Conservation (phyloP, 805 yeast genomes). For the Monosporozyma aquatica region DNA sequence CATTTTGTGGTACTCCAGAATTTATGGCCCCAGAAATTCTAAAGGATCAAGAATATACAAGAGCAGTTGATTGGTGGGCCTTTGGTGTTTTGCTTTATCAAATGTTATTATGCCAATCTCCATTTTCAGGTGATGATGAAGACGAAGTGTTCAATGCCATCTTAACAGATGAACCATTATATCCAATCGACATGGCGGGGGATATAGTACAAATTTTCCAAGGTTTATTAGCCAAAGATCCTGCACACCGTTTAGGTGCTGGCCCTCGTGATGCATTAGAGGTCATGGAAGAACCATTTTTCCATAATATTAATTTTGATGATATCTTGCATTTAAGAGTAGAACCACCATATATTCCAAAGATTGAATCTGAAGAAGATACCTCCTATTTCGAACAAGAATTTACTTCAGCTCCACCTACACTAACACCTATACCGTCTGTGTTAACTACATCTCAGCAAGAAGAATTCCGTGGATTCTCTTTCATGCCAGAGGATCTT, state of each 20-base stretch:
- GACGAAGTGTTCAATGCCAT: slow-evolving; percentile 97
- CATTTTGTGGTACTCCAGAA: slow-evolving; percentile 99
- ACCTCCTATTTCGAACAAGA: slow-evolving; percentile 90
- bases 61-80: slow-evolving; percentile 99
- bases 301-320: slow-evolving; percentile 81
- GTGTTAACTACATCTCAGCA: slow-evolving; percentile 79
- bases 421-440: slow-evolving; percentile 89
- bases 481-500: slow-evolving; percentile 64
- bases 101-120: slow-evolving; percentile 93
- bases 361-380: slow-evolving; percentile 78
- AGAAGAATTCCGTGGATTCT: slow-evolving; percentile 95
- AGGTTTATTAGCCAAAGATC: slow-evolving; percentile 84
- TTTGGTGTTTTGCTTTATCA: slow-evolving; percentile 94
- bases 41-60: slow-evolving; percentile 83
- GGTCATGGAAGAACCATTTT: slow-evolving; percentile 92
- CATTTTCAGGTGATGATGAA: slow-evolving; percentile 94
- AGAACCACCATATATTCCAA: slow-evolving; percentile 86
- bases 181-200: slow-evolving; percentile 95
- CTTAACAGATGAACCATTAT: slow-evolving; percentile 89
- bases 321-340: slow-evolving; percentile 65
- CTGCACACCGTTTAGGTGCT: slow-evolving; percentile 72
- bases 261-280: slow-evolving; percentile 86
- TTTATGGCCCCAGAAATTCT: slow-evolving; percentile 98
- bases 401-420: slow-evolving; percentile 89
- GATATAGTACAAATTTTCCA: slow-evolving; percentile 92